Base-by-base conservation (phyloP, 495 filamentous ascomycete genomes). In the Penicillium bovifimosum region DNA sequence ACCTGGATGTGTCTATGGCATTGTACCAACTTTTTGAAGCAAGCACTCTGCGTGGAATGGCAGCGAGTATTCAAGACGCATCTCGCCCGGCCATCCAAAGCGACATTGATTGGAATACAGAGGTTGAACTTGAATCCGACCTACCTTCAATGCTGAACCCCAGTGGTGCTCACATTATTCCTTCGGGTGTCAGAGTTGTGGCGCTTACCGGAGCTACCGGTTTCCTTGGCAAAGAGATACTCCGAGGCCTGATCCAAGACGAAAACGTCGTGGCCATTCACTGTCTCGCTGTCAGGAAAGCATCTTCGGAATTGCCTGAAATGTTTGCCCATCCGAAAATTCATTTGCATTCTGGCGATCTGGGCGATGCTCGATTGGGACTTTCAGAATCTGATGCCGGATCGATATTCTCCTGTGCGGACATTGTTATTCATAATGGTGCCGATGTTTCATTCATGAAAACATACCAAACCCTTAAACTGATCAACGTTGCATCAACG, bases 341-440 rank as follows among this genome's bases (percentile, higher is more conserved):
- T 3, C 34, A 45, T 9, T n/a, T 64, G 0, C 59, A 76, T 51
- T n/a, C 31, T 0, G 79, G 79, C 0, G 62, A 80, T 46, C 56
- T 75, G 1, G 46, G 54, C 0, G 34, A 36, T 3, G 49, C 62
- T 44, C 55, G 17, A 1, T 50, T 80, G 0, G 79, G 78, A 6
- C 61, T 81, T 0, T 61, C 62, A 0, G 52, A 62, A 0, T 26
- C 39, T 0, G 62, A 72, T 0, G 54, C 53, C 9, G 9, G 9
- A 1, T 41, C 29, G 0, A 56, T 83, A 1, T 72, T 65, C 18
- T 11, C 11, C 5, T 34, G 44, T 2, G 72, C 65, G 0, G 68
- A 81, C 39, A 52, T 52, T 5, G 59, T 82, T 27, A 73, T 84
- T 31, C 80, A 83, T 61, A 75, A 71, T 53, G 80, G 77, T 8